These are phyloP conservation scores for Trypanosoma congolense DNA, from an alignment of 208 protist genomes.

Conservation along the genomic window DNA sequence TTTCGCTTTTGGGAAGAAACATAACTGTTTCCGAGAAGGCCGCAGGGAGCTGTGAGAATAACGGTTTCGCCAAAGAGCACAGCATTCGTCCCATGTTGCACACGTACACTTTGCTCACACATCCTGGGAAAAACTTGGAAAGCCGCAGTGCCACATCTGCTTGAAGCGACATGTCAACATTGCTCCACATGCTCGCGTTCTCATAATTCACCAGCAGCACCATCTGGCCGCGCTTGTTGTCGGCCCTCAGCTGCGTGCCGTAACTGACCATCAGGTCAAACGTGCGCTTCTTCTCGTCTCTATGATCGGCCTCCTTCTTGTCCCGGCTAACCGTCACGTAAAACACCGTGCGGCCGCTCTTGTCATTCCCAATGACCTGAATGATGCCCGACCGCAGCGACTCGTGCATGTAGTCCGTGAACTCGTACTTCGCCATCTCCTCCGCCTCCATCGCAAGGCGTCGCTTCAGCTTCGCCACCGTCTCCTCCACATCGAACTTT, in stretches of 20 bases:
- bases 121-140: constrained; percentile 60
- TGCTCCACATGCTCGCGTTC: constrained; percentile 43
- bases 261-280: constrained; percentile 77
- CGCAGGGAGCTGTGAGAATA: constrained; percentile 48
- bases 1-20: constrained; percentile 41
- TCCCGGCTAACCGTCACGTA: constrained; percentile 51
- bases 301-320: constrained; percentile 28
- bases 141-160: constrained; percentile 60
- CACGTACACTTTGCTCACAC: constrained; percentile 64
- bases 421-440: constrained; percentile 47
- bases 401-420: constrained; percentile 53
- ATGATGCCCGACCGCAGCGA: constrained; percentile 55
- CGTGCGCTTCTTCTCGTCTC: constrained; percentile 36
- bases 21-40: constrained; percentile 59
- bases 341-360: constrained; percentile 39
- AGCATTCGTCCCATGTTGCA: constrained; percentile 61
- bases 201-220: constrained; percentile 70
- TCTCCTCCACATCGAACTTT: constrained; percentile 66
- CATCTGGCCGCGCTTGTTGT: constrained; percentile 45
- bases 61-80: constrained; percentile 43
- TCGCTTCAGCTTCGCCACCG: constrained; percentile 61
- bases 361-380: constrained; percentile 54
- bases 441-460: constrained; percentile 54
- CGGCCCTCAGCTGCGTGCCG: constrained; percentile 42
- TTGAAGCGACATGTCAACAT: constrained; percentile 65